Percentiles rank a stretch among this genome's conserved stretches.
Conservation (phyloP, 352 stramenopile genomes). For the Globisporangium paroecandrum region DNA sequence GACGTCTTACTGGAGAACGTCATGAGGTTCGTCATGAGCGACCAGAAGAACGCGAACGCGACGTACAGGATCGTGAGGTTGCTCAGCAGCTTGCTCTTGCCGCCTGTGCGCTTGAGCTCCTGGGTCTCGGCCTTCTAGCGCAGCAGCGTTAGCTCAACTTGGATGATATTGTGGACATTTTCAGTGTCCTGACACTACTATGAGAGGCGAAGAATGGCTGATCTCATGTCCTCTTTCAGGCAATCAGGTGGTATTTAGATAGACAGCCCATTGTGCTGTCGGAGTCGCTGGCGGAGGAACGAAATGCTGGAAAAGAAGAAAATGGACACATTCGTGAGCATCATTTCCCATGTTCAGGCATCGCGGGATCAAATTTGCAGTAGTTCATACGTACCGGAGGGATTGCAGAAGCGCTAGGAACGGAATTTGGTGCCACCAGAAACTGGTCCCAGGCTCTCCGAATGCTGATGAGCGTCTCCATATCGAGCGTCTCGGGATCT, state of each 20-base stretch:
- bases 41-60: conserved; percentile 17
- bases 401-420: conserved; percentile 27
- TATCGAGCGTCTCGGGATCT: conserved; percentile 30
- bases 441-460: conserved; percentile 27
- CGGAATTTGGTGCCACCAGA: conserved; percentile 15
- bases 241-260: no score
- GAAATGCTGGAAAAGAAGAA: no score
- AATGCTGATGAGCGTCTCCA: conserved; percentile 29
- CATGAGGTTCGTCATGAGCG: conserved; percentile 25
- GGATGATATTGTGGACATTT: no score
- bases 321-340: no score
- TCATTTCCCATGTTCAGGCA: no score
- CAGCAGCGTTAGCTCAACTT: conserved; percentile 6
- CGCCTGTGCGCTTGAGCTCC: conserved; percentile 28
- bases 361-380: no score
- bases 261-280: no score
- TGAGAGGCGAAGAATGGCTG: no score
- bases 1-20: conserved; percentile 17
- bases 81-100: conserved; percentile 33
- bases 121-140: conserved; percentile 20
- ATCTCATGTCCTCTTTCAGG: no score
- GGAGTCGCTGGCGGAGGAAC: no score
- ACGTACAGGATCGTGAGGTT: conserved; percentile 35
- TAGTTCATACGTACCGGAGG: conserved; percentile 22
- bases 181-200: no score